phyloP scores from a whole-genome alignment of 148 eudicot genomes.

The Camellia japonica region DNA sequence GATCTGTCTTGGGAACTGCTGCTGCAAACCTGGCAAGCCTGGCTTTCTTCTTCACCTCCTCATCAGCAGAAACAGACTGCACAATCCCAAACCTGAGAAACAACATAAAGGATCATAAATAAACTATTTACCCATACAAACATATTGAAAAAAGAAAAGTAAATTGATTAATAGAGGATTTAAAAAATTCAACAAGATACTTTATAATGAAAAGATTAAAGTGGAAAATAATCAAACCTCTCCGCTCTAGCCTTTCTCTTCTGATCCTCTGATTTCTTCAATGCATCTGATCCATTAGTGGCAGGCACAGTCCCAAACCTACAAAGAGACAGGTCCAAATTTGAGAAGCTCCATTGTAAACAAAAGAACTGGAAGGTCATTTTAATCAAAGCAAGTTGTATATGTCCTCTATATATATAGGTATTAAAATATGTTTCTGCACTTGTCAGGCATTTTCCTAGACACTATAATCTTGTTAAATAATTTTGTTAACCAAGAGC shows the following conservation, averaged over 20 bases:
- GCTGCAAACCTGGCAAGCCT: slow-evolving; percentile 60
- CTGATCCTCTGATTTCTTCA: slow-evolving; percentile 58
- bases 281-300: slow-evolving; percentile 39
- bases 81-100: slow-evolving; percentile 64
- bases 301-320: slow-evolving; percentile 64
- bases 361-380: not conserved
- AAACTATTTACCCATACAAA: not conserved
- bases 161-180: not conserved
- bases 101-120: slow-evolving; percentile 10
- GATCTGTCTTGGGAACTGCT: slow-evolving; percentile 38
- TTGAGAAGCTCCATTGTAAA: not conserved
- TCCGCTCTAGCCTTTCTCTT: slow-evolving; percentile 95
- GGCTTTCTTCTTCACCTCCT: slow-evolving; percentile 80
- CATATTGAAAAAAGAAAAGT: not conserved
- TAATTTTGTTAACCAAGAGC: too few species aligned
- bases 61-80: slow-evolving; percentile 40
- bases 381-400: not conserved
- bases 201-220: not conserved
- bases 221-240: slow-evolving; percentile 39
- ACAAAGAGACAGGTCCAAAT: not conserved
- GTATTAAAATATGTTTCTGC: not conserved
- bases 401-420: not conserved
- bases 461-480: too few species aligned
- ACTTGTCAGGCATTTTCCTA: not conserved
- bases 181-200: not conserved